These are phyloP conservation scores for Paramyrothecium roridum DNA, from an alignment of 2,329 filamentous ascomycete species.

Conservation along the genomic window DNA sequence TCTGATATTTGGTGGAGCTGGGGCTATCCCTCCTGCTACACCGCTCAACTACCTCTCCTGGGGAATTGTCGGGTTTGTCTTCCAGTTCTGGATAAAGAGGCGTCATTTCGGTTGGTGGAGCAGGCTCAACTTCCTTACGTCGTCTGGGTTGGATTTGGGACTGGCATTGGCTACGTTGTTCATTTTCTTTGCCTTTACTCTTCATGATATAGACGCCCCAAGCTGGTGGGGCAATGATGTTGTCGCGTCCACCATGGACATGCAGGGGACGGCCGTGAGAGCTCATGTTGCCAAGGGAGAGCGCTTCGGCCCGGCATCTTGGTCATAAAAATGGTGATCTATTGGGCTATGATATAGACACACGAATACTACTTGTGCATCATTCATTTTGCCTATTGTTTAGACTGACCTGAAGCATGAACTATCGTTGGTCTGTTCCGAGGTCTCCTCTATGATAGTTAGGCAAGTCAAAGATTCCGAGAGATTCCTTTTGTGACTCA, in stretches of 20 bases:
- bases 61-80: conserved; percentile 67
- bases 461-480: no score
- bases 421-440: no score
- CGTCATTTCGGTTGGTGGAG: conserved; percentile 68
- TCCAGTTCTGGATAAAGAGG: conserved; percentile 66
- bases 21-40: conserved; percentile 61
- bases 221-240: conserved; percentile 68
- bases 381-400: no score
- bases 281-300: conserved; percentile 47
- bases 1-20: conserved; percentile 59
- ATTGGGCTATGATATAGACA: no score
- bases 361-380: no score
- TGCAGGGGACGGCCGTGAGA: conserved; percentile 56
- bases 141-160: conserved; percentile 66
- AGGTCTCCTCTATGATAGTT: no score
- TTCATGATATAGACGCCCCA: conserved; percentile 60
- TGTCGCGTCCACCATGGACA: conserved; percentile 60
- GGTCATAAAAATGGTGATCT: conserved; percentile 29
- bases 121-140: conserved; percentile 69
- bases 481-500: no score
- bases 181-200: conserved; percentile 67
- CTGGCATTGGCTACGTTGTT: conserved; percentile 64
- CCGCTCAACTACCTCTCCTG: conserved; percentile 74
- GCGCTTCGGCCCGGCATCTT: conserved; percentile 58
- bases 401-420: no score